These are phyloP conservation scores for Boeremia exigua DNA, from an alignment of 2,329 filamentous ascomycete species.

Conservation along the genomic window DNA sequence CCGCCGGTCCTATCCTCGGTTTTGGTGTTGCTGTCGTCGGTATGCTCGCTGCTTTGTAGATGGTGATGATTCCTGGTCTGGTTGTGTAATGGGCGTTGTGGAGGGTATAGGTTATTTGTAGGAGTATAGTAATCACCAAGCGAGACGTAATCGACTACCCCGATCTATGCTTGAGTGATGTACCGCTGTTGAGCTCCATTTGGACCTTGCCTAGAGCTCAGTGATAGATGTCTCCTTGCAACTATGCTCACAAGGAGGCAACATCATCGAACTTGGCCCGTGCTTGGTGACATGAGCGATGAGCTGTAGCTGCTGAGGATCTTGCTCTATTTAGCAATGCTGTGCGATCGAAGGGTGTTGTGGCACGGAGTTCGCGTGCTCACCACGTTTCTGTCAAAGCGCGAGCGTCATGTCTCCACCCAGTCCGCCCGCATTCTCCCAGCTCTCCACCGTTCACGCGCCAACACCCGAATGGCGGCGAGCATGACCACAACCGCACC, in stretches of 20 bases:
- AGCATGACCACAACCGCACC: slow-evolving; percentile 9
- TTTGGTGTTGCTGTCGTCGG: slow-evolving; percentile 37
- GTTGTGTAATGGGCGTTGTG: not conserved
- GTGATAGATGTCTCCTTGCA: not conserved
- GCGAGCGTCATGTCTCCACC: slow-evolving; percentile 20
- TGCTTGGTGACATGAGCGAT: not conserved
- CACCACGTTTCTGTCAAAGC: slow-evolving; percentile 10
- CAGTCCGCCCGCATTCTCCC: slow-evolving; percentile 14
- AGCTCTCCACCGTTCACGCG: slow-evolving; percentile 7
- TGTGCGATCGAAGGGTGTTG: not conserved
- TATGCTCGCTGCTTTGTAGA: slow-evolving; percentile 36
- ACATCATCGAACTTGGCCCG: not conserved
- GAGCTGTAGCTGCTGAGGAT: not conserved
- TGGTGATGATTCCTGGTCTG: not conserved
- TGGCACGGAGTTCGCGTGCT: slow-evolving; percentile 21
- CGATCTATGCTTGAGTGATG: not conserved
- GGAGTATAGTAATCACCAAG: not conserved
- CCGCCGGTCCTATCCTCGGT: slow-evolving; percentile 31
- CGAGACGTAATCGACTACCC: not conserved
- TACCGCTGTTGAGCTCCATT: not conserved
- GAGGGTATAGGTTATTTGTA: not conserved
- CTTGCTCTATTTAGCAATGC: not conserved
- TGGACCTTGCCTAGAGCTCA: not conserved
- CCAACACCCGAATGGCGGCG: not conserved
- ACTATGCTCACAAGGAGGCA: no score